Base-by-base conservation (phyloP, 441 rosid genomes). In the Viola pubescens region DNA sequence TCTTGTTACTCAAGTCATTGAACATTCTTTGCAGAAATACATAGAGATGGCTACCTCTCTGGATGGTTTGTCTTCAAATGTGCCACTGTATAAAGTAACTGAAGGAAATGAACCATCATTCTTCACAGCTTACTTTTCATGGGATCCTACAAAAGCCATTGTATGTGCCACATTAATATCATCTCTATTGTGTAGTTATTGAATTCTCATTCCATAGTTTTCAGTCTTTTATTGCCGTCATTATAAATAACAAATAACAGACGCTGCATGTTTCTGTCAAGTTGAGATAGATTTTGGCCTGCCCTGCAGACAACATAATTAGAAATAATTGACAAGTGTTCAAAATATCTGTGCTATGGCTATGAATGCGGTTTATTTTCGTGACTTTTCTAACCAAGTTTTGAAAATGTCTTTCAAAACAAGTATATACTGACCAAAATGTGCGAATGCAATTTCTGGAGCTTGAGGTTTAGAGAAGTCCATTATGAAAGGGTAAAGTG, bases 21-120 rank as follows among this genome's bases (percentile, higher is more conserved):
- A 42, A 8, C 11, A 73, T 76, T 62, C 59, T 78, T 73, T 40
- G 68, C 91, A 94, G 99, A 80, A 85, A 78, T 94, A 94, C 66
- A 64, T 88, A 54, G 83, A 85, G 66, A 65, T 73, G 80, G 97
- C 99, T 57, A 74, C 73, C 37, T 81, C 88, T 62, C 79, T 88
- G 46, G 99, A 94, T 63, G 91, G 89, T 63, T 78, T 88, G 73
- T 69, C 90, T 66, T 84, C 82, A 58, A 80, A 74, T 70, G 92
- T 94, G 63, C 99, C 99, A 48, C 70, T 94, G 3, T 94, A 87
- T 75, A 94, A 78, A 84, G 75, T 94, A 56, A 78, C 86, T 6
- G 99, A 91, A 80, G 98, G 99, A 79, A 88, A 88, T 64, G 99
- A 94, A 62, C 97, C 97, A 46, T 81, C 88, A 73, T 90, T 91